Base-by-base conservation (phyloP, 345 rosid species). In the Lumnitzera racemosa region DNA sequence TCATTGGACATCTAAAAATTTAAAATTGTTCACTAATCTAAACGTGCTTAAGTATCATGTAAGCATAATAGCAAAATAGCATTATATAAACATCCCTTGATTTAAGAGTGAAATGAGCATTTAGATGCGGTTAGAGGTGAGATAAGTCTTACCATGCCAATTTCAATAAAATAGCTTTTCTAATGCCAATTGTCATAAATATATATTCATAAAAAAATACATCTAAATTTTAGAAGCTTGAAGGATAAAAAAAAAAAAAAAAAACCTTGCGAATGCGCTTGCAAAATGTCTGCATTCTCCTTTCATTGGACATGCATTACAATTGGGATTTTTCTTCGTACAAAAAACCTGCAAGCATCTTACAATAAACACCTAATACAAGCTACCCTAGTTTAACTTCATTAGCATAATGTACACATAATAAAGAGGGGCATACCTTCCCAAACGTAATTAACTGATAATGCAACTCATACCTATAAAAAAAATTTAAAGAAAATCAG, bases 361-460 rank as follows among this genome's bases (percentile, higher is more conserved):
- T 54, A 15, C 20, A 49, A 20, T 2, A 43, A 55, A 15, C 9
- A 41, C 16, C 56, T 0, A 12, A 48, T 14, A 11, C 29, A 0
- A 14, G 14, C 12, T 17, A 29, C 25, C 12, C 12, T 31, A 23
- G 11, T 12, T 36, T 31, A 50, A 50, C 55, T 17, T 43, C 24
- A 11, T 29, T 1, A 20, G 15, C 10, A 53, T 13, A 24, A 15
- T 20, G 0, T 12, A 31, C 0, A 13, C 20, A 62, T 15, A 36
- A n/a, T 17, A 62, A n/a, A n/a, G 13, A 15, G 56, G 12, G 41
- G 5, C 58, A 49, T 20, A 90, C 95, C 97, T 90, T 90, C 57
- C 95, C 97, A 64, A 87, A 85, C 16, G 95, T 85, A 64, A 90
- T 90, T 75, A 83, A 58, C 1, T 87, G 97, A 68, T 81, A 87